Percentiles rank a stretch among this genome's conserved stretches.
These are phyloP conservation scores for Trypanosoma caninum DNA, from an alignment of 208 protist genomes.

Conservation along the genomic window DNA sequence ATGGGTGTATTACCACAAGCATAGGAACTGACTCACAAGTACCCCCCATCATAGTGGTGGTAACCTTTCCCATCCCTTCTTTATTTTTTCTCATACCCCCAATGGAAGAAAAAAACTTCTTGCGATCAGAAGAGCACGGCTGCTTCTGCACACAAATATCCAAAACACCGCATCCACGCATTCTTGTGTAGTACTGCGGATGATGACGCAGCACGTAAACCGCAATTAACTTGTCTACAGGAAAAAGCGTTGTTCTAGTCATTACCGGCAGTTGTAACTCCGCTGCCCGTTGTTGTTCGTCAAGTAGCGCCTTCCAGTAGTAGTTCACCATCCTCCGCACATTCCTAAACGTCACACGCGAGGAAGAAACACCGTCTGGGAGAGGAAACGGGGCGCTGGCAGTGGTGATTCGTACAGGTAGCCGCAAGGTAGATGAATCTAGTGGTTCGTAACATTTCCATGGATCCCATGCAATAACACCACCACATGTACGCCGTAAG, in stretches of 20 bases:
- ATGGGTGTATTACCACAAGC: conserved; percentile 8
- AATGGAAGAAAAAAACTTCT: not conserved
- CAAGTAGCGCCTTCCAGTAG: conserved; percentile 34
- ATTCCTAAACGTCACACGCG: conserved; percentile 29
- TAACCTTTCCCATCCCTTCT: not conserved
- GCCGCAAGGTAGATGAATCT: not conserved
- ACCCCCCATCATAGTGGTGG: not conserved
- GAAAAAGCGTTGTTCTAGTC: conserved; percentile 39
- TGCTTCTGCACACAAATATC: conserved; percentile 41
- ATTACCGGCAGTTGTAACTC: not conserved
- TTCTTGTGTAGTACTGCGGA: conserved; percentile 49
- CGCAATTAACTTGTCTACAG: conserved; percentile 38
- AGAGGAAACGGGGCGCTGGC: conserved; percentile 16
- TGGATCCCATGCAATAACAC: conserved; percentile 38
- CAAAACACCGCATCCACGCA: conserved; percentile 57
- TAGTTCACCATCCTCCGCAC: conserved; percentile 57
- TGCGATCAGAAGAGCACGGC: not conserved
- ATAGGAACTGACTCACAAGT: conserved; percentile 1
- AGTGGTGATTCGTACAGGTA: conserved; percentile 6
- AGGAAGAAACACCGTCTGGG: conserved; percentile 28
- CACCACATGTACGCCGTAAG: conserved; percentile 42
- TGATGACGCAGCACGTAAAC: conserved; percentile 66
- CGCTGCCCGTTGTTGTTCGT: not conserved
- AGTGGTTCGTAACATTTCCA: conserved; percentile 41
- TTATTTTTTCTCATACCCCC: not conserved